Evolutionary conservation across 2,329 filamentous ascomycete species (phyloP), one percentile per base, ranked within the genome.

Genomic region (Colletotrichum sp.): DNA sequence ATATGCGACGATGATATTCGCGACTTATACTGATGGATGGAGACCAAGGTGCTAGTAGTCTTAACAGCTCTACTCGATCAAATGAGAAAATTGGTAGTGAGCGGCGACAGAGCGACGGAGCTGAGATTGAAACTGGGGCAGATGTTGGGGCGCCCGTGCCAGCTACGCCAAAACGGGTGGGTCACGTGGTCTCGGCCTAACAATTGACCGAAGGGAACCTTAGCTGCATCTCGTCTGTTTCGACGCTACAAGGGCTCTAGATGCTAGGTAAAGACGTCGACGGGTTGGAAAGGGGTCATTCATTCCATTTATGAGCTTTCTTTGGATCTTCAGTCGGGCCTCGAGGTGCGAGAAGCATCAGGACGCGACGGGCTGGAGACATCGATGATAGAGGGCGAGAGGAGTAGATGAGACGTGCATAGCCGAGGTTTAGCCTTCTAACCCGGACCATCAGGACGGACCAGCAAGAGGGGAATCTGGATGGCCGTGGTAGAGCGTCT

Each of bases 71-170:
- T 77, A 80, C 80, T 82, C 80, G 81, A 81, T 80, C 81, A 80
- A 76, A 82, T 79, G 79, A 80, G 78, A 83, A 86, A 87, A 86
- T 85, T 86, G 85, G 79, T 86, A 86, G 85, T 86, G 85, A 79
- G 79, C 82, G 82, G 81, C 75, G 82, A 82, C 79, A 80, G 76
- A 59, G 74, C 69, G 72, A 62, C 26, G 34, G 28, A 68, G 59
- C 28, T 68, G 76, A 63, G 60, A 57, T 60, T 70, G 69, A 62
- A 68, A 71, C 55, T 75, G 71, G 60, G 67, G 82, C 44, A 64
- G 68, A 65, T 30, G 65, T 62, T 36, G 76, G 44, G 55, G 65
- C 55, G 63, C 55, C 18, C 32, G 69, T 39, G 52, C 57, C 66
- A 32, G 10, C 15, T 15, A 28, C 30, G 30, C 65, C 67, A 63